Evolutionary conservation across 2,329 filamentous ascomycete species (phyloP).

Genomic region (Alternaria incomplexa): DNA sequence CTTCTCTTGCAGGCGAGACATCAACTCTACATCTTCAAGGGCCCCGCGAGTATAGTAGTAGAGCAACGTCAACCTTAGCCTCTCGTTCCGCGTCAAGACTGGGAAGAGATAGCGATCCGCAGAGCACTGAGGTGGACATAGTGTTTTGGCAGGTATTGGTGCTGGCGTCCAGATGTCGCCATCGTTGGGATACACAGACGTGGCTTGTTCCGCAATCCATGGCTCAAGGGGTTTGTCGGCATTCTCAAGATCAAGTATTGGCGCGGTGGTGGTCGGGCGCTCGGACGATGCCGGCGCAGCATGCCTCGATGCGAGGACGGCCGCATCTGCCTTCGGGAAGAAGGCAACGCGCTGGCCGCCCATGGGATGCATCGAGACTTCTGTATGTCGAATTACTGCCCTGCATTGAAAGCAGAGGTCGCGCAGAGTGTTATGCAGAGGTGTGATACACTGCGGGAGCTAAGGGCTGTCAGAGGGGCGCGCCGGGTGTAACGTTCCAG

Average conservation of each 20-base stretch:
- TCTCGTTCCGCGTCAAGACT: slow-evolving; percentile 45
- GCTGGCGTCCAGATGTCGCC: slow-evolving; percentile 23
- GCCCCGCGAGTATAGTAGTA: slow-evolving; percentile 55
- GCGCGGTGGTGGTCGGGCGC: slow-evolving; percentile 27
- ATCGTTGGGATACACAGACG: slow-evolving; percentile 23
- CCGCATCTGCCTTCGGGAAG: slow-evolving; percentile 37
- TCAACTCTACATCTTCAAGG: slow-evolving; percentile 49
- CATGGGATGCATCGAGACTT: slow-evolving; percentile 15
- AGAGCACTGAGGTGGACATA: slow-evolving; percentile 9
- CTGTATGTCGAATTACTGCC: background rate
- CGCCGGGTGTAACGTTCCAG: background rate
- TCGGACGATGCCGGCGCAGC: slow-evolving; percentile 18
- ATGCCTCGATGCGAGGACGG: slow-evolving; percentile 28
- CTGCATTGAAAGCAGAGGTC: slow-evolving; percentile 3
- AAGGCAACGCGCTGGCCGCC: slow-evolving; percentile 22
- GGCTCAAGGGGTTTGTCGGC: slow-evolving; percentile 20
- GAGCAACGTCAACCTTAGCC: slow-evolving; percentile 47
- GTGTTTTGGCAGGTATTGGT: slow-evolving; percentile 21
- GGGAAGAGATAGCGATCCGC: slow-evolving; percentile 46
- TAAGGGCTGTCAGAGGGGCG: slow-evolving; percentile 7
- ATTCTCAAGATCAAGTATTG: slow-evolving; percentile 32
- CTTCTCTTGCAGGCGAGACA: slow-evolving; percentile 53
- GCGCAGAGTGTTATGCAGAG: background rate
- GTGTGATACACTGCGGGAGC: background rate
- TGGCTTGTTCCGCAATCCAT: slow-evolving; percentile 21